Base-by-base conservation (phyloP, 768 basidiomycete species). In the Podaxis sp. region DNA sequence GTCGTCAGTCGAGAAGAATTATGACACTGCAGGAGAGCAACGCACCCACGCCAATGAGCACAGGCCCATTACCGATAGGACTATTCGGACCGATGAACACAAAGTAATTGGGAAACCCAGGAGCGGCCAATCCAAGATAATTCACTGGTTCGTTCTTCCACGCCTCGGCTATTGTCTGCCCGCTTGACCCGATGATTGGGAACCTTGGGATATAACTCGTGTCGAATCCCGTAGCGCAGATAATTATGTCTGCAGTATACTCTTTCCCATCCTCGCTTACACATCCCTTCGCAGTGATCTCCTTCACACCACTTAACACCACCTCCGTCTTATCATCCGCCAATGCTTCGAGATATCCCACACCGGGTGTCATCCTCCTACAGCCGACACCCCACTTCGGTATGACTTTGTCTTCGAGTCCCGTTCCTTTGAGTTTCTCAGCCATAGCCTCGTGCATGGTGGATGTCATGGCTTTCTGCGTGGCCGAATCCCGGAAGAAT, bases 141-240 rank as follows among this genome's bases (percentile, higher is more conserved):
- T 65, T 61, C 55, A 66, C 67, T 4, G 72, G 65, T 52, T 74
- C 71, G 11, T 72, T 62, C 11, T 65, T 65, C 74, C 75, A 77
- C 36, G 67, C 70, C 1, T 76, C 72, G 18, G 59, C 62, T 58
- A 77, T 64, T 53, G 57, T 67, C 42, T 60, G 65, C 6, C 72
- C 72, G 27, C 62, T 52, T 3, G 54, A 42, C 0, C 75, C 75
- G 23, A 72, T 64, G 6, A 76, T 55, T 2, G 71, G 70, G 61
- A 77, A 77, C 4, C 70, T 68, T 18, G 75, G 74, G 57, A 62
- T 67, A 59, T 67, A 75, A 1, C 69, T 68, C 3, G 72, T 73
- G 61, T 75, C 66, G 51, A 77, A 75, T 1, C 76, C 76, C 14
- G 76, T 77, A 18, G 75, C 76, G 56, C 76, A 77, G 47, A 75